Evolutionary conservation across 2,329 filamentous ascomycete species (phyloP), one percentile per base, ranked within the genome.

Genomic region (Ophiostoma angusticollis): DNA sequence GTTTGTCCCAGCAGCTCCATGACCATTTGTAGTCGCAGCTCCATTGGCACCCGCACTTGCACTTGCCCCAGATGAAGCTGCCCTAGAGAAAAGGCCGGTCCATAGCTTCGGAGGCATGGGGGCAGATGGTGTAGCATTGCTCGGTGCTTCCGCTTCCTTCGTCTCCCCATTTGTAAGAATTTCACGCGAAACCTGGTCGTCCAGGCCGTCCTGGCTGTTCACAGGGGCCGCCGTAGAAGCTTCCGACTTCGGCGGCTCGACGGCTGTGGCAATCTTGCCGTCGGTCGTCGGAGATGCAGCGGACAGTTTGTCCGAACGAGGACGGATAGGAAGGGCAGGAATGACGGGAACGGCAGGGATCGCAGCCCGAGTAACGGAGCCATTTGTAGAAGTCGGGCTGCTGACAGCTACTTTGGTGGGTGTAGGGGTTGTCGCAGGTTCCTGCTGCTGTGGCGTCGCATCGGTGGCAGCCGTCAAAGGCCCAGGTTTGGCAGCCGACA

Each of bases 301-400:
- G 5, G 23, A 12, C 1, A 21, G 19, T 14, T 42, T 42, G 7
- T 25, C 29, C 4, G 37, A 12, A 13, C 17, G 21, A 7, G 35
- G 14, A 4, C 40, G 45, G 5, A 40, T 70, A 6, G 67, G 65
- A 8, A 68, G 48, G 24, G 54, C 60, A 7, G 69, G 68, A 17
- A 72, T 43, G n/a, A 66, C 57, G 4, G 68, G 67, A 30, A 65
- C 47, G 2, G 62, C 63, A 9, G 63, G 60, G 5, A 58, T 50
- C 16, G 58, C 55, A 12, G 59, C 44, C 8, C 61, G 62, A 28
- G 47, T 49, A 6, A 16, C 11, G 9, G 23, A 12, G 32, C 32
- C 32, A 16, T 35, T 35, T 28, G 47, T 50, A 32, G 31, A 13
- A 11, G 12, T n/a, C 5, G 31, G 31, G 49, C 51, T 35, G 3